Base-by-base conservation (phyloP, 805 yeast genomes). In the Hemisphaericaspora nanyangensis region DNA sequence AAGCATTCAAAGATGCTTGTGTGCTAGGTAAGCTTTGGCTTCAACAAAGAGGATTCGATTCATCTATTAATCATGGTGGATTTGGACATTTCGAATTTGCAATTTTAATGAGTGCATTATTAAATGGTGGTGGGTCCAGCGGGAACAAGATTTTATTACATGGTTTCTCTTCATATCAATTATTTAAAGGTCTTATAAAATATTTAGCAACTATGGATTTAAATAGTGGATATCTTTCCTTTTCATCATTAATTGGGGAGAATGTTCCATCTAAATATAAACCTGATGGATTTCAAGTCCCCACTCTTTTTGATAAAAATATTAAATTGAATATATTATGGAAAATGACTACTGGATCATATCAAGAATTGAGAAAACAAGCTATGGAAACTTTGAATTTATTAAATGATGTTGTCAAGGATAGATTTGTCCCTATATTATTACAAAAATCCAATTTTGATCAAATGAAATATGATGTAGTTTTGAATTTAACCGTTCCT, bases 61-160 rank as follows among this genome's bases (percentile, higher is more conserved):
- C 95, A 0, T 61, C 75, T 12, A 56, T 82, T 24, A 68, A 76
- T 13, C 69, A 75, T 31, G 85, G 86, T 24, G 98, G 98, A 0
- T 91, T 93, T 60, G 98, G 98, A 10, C 85, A 83, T 50, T 88
- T 88, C 58, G 98, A 93, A 63, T 89, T 89, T 59, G 82, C 89
- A 22, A 65, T 83, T 28, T 60, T 91, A 36, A 78, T 88, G 80
- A 82, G 95, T 30, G 84, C 89, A 1, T 64, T 93, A 38, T 66
- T 93, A 31, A 79, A 81, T 45, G 96, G 96, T 50, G 95, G 95
- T 49, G 90, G 91, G 43, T 60, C 66, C 6, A 72, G 70, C 48
- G 93, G 95, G 11, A 83, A 82, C 51, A 84, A 80, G 52, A 81
- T 88, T 17, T 68, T 93, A 39, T 60, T 89, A 28, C 83, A 82